A percentile compares a stretch with the other conserved stretches of the same genome.
These are phyloP conservation scores for Aspergillus carbonarius DNA, from an alignment of 2,329 filamentous ascomycete genomes.

Conservation along the genomic window DNA sequence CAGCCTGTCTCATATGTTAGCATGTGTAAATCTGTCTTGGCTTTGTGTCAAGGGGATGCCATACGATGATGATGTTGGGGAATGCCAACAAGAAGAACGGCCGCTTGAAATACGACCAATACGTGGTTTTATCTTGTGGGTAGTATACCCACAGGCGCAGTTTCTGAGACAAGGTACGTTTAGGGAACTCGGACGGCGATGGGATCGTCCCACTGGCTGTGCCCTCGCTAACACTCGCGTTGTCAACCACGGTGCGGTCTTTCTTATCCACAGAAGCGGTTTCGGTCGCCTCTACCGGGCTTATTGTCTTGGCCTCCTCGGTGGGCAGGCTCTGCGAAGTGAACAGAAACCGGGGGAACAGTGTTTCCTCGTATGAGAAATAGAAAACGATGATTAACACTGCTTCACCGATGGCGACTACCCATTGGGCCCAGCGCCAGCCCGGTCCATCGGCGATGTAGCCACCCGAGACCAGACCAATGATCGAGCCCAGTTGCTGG, in stretches of 20 bases:
- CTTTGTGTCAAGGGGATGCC: neutral
- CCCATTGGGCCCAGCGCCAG: constrained; percentile 32
- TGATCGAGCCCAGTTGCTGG: constrained; percentile 40
- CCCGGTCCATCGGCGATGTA: constrained; percentile 35
- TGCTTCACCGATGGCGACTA: constrained; percentile 1
- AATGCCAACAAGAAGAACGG: constrained; percentile 3
- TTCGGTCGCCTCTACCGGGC: neutral
- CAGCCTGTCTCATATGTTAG: neutral
- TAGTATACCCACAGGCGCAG: neutral
- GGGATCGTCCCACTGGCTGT: neutral
- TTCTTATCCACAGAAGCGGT: neutral
- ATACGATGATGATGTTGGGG: neutral
- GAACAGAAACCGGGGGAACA: constrained; percentile 3
- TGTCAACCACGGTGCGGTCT: neutral
- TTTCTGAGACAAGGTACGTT: neutral
- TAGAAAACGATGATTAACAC: constrained; percentile 2
- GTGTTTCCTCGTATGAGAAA: neutral
- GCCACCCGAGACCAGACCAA: constrained; percentile 39
- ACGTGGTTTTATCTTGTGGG: neutral
- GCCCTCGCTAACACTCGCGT: neutral
- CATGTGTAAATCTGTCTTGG: neutral
- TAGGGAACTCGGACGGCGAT: neutral
- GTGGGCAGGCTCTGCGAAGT: neutral
- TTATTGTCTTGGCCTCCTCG: neutral
- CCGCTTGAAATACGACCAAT: constrained; percentile 2